phyloP scores from a whole-genome alignment of 352 stramenopile species.

The Pythium phragmiticola region DNA sequence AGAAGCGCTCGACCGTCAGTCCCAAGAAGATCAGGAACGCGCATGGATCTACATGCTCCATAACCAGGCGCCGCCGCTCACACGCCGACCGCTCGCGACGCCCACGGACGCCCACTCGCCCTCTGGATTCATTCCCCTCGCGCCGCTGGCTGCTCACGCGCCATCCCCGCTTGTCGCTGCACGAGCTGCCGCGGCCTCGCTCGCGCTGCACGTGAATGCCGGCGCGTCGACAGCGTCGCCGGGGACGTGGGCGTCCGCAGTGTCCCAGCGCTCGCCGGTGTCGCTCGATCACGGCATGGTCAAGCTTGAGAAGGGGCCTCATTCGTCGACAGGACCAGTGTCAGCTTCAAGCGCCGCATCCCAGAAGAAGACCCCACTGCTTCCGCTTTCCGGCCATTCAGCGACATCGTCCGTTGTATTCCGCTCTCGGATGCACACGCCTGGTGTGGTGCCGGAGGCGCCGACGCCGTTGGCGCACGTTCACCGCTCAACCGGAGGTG shows the following conservation, averaged over 20 bases:
- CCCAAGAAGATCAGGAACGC: constrained; percentile 37
- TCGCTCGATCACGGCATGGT: constrained; percentile 13
- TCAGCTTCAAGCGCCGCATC: background rate
- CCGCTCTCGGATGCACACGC: constrained; percentile 19
- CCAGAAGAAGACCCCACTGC: constrained; percentile 18
- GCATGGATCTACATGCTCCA: constrained; percentile 62
- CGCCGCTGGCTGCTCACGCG: constrained; percentile 20
- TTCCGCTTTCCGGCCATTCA: background rate
- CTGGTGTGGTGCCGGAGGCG: constrained; percentile 10
- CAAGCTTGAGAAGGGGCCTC: constrained; percentile 21
- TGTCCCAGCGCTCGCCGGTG: background rate
- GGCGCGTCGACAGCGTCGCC: background rate
- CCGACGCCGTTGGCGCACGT: constrained; percentile 19
- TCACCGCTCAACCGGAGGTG: constrained; percentile 8
- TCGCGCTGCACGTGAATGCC: constrained; percentile 20
- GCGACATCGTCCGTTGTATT: constrained; percentile 11
- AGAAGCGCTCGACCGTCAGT: constrained; percentile 42
- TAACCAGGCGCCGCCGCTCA: constrained; percentile 42
- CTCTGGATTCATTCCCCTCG: constrained; percentile 26
- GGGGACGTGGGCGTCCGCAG: constrained; percentile 9
- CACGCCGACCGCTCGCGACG: constrained; percentile 18
- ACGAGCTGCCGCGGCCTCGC: constrained; percentile 20
- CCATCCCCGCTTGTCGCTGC: constrained; percentile 24
- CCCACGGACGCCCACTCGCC: constrained; percentile 8
- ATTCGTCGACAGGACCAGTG: background rate